A percentile compares a stretch with the other conserved stretches of the same genome.
Evolutionary conservation across 495 filamentous ascomycete genomes (phyloP).

Genomic region (Acidiella bohemica): DNA sequence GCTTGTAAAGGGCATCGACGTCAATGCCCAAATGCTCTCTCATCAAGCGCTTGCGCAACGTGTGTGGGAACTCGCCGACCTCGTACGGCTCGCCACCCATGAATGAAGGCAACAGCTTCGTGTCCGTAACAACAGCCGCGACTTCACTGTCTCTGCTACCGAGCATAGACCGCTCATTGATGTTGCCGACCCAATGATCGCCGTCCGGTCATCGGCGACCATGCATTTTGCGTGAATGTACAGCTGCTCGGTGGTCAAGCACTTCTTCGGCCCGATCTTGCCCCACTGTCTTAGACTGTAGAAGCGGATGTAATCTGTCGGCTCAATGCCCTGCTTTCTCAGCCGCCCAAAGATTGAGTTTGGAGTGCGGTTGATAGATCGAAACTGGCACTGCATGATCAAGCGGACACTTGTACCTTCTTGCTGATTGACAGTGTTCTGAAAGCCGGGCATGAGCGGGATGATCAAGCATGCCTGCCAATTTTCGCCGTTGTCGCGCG

Average conservation of each 20-base stretch:
- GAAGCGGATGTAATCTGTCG: constrained; percentile 93
- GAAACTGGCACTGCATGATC: constrained; percentile 95
- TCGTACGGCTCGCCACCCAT: constrained; percentile 83
- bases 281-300: constrained; percentile 89
- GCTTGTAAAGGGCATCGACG: constrained; percentile 57
- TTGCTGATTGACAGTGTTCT: constrained; percentile 85
- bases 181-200: constrained; percentile 96
- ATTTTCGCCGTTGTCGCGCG: constrained; percentile 68
- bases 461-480: constrained; percentile 90
- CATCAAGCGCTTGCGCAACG: constrained; percentile 87
- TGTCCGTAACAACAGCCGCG: constrained; percentile 81
- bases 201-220: constrained; percentile 86
- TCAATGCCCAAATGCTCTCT: constrained; percentile 91
- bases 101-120: constrained; percentile 78
- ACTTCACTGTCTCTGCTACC: constrained; percentile 88
- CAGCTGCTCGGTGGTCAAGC: constrained; percentile 83
- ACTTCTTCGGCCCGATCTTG: constrained; percentile 70
- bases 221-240: constrained; percentile 98
- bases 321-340: constrained; percentile 70
- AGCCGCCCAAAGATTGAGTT: constrained; percentile 84
- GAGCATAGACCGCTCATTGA: constrained; percentile 95
- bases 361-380: constrained; percentile 89
- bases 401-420: constrained; percentile 87
- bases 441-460: constrained; percentile 93
- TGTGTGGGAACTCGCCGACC: constrained; percentile 89